These are phyloP conservation scores for Pleurotus sapidus DNA, from an alignment of 768 basidiomycete species.

Conservation along the genomic window DNA sequence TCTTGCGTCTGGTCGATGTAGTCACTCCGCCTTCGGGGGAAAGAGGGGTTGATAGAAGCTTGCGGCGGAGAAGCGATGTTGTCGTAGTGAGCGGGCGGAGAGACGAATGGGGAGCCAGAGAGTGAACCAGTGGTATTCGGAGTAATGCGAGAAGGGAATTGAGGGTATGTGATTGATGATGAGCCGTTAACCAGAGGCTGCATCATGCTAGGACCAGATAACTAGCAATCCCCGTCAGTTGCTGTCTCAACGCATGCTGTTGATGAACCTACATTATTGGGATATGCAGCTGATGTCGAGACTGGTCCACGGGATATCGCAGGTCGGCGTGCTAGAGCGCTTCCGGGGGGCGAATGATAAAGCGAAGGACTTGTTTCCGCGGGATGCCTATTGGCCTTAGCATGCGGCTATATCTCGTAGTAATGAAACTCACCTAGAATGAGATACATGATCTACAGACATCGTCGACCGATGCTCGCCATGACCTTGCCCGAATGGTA, in stretches of 20 bases:
- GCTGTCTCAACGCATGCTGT: conserved; percentile 12
- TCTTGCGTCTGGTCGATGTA: conserved; percentile 79
- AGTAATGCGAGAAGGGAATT: conserved; percentile 36
- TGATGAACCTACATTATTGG: conserved; percentile 7
- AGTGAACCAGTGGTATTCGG: conserved; percentile 25
- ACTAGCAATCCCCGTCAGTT: conserved; percentile 18
- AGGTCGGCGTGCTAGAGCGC: conserved; percentile 12
- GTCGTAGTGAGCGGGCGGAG: conserved; percentile 35
- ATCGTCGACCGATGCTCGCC: conserved; percentile 26
- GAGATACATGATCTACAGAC: conserved; percentile 39
- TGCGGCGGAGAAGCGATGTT: conserved; percentile 71
- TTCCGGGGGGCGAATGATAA: conserved; percentile 11
- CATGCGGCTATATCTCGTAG: too few relatives aligned
- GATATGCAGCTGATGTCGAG: conserved; percentile 19
- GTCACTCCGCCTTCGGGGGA: conserved; percentile 74
- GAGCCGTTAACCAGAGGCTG: conserved; percentile 36
- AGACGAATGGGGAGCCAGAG: conserved; percentile 33
- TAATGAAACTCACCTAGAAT: conserved; percentile 35
- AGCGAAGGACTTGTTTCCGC: conserved; percentile 29
- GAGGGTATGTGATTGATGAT: conserved; percentile 54
- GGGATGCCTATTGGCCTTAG: conserved; percentile 28
- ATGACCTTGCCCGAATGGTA: neutral
- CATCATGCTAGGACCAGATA: conserved; percentile 14
- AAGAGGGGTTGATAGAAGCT: conserved; percentile 80
- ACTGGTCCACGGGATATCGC: conserved; percentile 10